A percentile compares a stretch with the other conserved stretches of the same genome.
Evolutionary conservation across 352 stramenopile species (phyloP).

Genomic region (Pythium brachiatum): DNA sequence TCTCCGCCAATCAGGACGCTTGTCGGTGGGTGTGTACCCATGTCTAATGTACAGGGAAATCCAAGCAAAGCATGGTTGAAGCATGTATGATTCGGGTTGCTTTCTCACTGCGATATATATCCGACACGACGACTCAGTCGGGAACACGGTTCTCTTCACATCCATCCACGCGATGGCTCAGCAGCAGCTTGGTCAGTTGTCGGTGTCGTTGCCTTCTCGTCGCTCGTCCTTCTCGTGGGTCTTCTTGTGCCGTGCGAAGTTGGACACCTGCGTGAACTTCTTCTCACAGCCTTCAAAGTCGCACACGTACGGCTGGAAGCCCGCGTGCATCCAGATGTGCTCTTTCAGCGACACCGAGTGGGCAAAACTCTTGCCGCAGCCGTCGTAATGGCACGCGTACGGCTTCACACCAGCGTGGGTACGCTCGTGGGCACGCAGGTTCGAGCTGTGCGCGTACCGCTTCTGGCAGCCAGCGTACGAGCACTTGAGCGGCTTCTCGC

Average conservation of each 20-base stretch:
- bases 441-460: conserved; percentile 88
- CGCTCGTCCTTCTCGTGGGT: conserved; percentile 79
- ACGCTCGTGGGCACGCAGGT: conserved; percentile 89
- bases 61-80: neutral
- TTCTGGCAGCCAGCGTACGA: conserved; percentile 85
- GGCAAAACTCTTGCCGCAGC: conserved; percentile 88
- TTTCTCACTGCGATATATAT: neutral
- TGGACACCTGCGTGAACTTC: conserved; percentile 88
- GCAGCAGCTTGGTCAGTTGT: conserved; percentile 3
- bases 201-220: conserved; percentile 26
- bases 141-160: neutral
- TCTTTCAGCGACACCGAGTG: conserved; percentile 91
- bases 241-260: conserved; percentile 87
- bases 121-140: neutral
- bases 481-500: conserved; percentile 89
- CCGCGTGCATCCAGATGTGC: conserved; percentile 91
- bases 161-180: conserved; percentile 2
- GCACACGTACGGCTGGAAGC: conserved; percentile 90
- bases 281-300: conserved; percentile 87
- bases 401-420: conserved; percentile 90
- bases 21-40: neutral
- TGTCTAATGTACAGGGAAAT: neutral
- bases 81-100: neutral
- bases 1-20: conserved; percentile 12
- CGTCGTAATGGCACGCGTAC: conserved; percentile 89